Percentiles rank a stretch among this genome's conserved stretches.
Evolutionary conservation across 495 filamentous ascomycete species (phyloP).

Genomic region (Aspergillus sclerotiicarbonarius): DNA sequence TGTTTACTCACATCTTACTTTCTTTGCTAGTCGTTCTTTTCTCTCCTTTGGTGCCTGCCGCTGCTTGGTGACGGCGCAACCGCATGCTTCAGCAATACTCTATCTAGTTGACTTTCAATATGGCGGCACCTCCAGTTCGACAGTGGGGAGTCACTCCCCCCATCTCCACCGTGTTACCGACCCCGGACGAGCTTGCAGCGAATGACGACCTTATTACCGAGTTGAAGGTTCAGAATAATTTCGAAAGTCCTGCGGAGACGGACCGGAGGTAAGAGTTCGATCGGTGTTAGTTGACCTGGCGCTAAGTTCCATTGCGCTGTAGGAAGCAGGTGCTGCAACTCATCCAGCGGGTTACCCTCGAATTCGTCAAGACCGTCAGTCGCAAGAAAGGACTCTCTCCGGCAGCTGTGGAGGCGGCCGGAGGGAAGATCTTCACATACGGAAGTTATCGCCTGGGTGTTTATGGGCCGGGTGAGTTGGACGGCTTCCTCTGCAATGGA

Average conservation of each 20-base stretch:
- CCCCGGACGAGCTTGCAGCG: slow-evolving; percentile 66
- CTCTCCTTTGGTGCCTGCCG: neutral
- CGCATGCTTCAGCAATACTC: slow-evolving; percentile 13
- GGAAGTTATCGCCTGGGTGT: slow-evolving; percentile 93
- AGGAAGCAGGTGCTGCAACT: slow-evolving; percentile 59
- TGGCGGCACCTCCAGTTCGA: slow-evolving; percentile 44
- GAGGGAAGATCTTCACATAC: slow-evolving; percentile 90
- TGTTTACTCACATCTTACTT: too few species aligned
- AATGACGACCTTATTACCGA: slow-evolving; percentile 79
- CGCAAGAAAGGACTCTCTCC: slow-evolving; percentile 72
- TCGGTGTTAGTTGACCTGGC: neutral
- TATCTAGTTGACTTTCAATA: slow-evolving; percentile 40
- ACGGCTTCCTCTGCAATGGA: neutral
- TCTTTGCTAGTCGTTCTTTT: neutral
- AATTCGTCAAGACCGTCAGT: slow-evolving; percentile 80
- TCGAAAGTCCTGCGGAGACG: slow-evolving; percentile 77
- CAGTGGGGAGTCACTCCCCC: slow-evolving; percentile 84
- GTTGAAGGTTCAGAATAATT: slow-evolving; percentile 81
- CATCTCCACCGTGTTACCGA: slow-evolving; percentile 74
- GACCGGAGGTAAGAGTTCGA: slow-evolving; percentile 60
- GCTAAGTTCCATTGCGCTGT: slow-evolving; percentile 4
- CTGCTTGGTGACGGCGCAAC: slow-evolving; percentile 9
- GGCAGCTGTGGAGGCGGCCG: slow-evolving; percentile 71
- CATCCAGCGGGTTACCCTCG: slow-evolving; percentile 74
- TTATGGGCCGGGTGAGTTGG: slow-evolving; percentile 71